Base-by-base conservation (phyloP, 805 yeast genomes). In the Candida dajiaensis region DNA sequence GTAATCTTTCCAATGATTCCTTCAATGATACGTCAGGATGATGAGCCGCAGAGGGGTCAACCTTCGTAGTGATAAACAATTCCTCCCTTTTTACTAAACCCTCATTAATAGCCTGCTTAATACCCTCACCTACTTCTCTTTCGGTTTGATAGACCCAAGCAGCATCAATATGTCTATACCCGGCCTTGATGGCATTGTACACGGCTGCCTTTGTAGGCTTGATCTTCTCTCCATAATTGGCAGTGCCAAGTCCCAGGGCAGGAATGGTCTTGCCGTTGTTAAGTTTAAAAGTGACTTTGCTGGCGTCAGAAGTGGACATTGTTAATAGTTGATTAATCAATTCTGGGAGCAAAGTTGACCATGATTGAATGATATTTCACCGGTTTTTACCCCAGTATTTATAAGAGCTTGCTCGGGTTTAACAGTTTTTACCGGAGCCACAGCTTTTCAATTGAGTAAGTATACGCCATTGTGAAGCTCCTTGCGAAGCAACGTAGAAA, bases 201-300 rank as follows among this genome's bases (percentile, higher is more conserved):
- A 81, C 83, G 23, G 82, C 79, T 29, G 66, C 63, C 45, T 72
- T 72, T n/a, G 73, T 77, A 38, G 69, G 73, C 36, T 69, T 67
- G 15, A 66, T 50, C 29, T 74, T 74, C 18, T 74, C 71, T 2
- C 62, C 66, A 15, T 81, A 78, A 51, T 76, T 65, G 47, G 81
- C 81, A 21, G 81, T 78, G 10, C 92, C 90, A 38, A 84, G 68
- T 1, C 87, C 92, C 25, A 83, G 60, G 2, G 82, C 83, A 7
- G 89, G 89, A 44, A 84, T 75, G 38, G 57, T 61, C 41, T 67
- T 63, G 16, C 87, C 87, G 53, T 78, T 74, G 65, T 75, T 75
- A 26, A 84, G 68, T 12, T 64, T 66, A 52, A 77, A 71, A 22
- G 59, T 55, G 26, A 71, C 63, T 40, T 66, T 69, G 2, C 75